Evolutionary conservation across 2,329 filamentous ascomycete species (phyloP).

Genomic region (Exophiala oligosperma): DNA sequence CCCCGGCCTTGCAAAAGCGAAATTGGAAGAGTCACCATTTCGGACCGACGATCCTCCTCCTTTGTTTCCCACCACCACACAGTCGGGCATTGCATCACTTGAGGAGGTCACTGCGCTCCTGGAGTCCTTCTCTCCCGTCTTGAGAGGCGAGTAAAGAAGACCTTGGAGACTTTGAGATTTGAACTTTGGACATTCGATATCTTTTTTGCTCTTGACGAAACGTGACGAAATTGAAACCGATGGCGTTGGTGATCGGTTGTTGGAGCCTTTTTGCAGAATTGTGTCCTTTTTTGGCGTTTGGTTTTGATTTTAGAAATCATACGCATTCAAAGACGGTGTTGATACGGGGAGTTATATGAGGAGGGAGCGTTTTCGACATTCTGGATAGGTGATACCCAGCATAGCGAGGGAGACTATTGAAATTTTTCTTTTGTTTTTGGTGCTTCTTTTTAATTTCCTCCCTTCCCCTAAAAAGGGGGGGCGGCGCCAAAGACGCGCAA

Average conservation of each 20-base stretch:
- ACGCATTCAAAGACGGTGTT: neutral
- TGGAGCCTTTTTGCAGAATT: too few species aligned
- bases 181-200: too few species aligned
- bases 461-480: too few species aligned
- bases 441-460: neutral
- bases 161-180: neutral
- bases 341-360: neutral
- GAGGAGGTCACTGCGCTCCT: neutral
- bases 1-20: slow-evolving; percentile 21
- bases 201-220: too few species aligned
- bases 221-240: too few species aligned
- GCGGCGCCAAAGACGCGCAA: too few species aligned
- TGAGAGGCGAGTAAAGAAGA: neutral
- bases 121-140: neutral
- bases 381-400: neutral
- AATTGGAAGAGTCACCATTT: slow-evolving; percentile 16
- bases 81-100: neutral
- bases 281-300: too few species aligned
- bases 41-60: slow-evolving; percentile 4
- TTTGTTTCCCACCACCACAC: neutral
- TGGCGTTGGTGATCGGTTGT: too few species aligned
- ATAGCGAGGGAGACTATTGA: neutral
- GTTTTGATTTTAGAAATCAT: too few species aligned
- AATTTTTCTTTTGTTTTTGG: too few species aligned
- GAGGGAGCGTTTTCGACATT: neutral